Conservation (phyloP, 2,329 filamentous ascomycete genomes). For the Monosporascus sp. region DNA sequence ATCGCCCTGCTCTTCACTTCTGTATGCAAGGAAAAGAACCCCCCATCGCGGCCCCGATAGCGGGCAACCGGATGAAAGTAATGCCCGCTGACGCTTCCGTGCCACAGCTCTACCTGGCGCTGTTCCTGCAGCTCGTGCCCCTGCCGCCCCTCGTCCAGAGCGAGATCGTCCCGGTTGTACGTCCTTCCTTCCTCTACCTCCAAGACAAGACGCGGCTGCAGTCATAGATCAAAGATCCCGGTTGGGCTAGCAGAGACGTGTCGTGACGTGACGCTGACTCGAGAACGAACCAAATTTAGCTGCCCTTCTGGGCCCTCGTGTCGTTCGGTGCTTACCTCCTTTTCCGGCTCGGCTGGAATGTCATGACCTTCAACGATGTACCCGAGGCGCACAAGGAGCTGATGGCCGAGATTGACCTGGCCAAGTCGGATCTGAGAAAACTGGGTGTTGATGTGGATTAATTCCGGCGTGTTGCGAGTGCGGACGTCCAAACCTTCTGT, state of each 20-base stretch:
- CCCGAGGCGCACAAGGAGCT: slow-evolving; percentile 86
- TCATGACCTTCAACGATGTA: slow-evolving; percentile 95
- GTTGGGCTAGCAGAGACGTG: too few species aligned
- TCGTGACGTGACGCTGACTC: neutral
- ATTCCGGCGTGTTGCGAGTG: slow-evolving; percentile 10
- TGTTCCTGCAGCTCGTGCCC: slow-evolving; percentile 78
- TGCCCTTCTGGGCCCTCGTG: slow-evolving; percentile 90
- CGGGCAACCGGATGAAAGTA: neutral
- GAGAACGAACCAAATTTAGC: slow-evolving; percentile 41
- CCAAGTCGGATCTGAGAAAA: slow-evolving; percentile 65
- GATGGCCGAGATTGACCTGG: slow-evolving; percentile 75
- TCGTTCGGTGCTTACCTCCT: slow-evolving; percentile 89
- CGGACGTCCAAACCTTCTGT: too few species aligned
- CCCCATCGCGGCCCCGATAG: too few species aligned
- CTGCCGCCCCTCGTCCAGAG: slow-evolving; percentile 72
- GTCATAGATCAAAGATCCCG: too few species aligned
- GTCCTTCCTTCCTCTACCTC: slow-evolving; percentile 28
- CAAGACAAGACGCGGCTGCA: too few species aligned
- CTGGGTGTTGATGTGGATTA: slow-evolving; percentile 77
- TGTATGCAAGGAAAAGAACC: slow-evolving; percentile 45
- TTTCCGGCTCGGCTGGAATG: slow-evolving; percentile 84
- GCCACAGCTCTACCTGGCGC: slow-evolving; percentile 77
- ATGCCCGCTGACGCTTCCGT: neutral
- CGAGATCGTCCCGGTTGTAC: slow-evolving; percentile 83
- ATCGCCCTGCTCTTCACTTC: slow-evolving; percentile 82